Base-by-base conservation (phyloP, 2,329 filamentous ascomycete species). In the Trichophaea hybrida region DNA sequence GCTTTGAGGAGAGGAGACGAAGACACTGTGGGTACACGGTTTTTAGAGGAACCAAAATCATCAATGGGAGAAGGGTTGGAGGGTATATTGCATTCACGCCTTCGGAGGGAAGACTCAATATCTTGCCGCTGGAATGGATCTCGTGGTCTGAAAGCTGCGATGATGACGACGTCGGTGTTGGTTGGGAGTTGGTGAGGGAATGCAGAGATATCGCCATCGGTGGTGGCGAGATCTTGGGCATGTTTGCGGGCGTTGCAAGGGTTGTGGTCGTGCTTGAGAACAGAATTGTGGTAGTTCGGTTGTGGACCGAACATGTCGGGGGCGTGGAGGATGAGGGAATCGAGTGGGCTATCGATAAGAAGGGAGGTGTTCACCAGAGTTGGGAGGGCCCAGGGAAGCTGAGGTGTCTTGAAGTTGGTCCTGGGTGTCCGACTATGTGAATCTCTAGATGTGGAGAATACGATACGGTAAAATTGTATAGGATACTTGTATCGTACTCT, bases 11-110 rank as follows among this genome's bases (percentile, higher is more conserved):
- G 24, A 24, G 48, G 24, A 5, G 46, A 43, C 10, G 31, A 8
- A 5, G 17, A 32, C 56, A 62, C 31, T 62, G 60, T 38, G 62
- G 62, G 13, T 64, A 64, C 35, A 34, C 40, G 33, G 62, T 62
- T 31, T 33, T 48, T 35, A 53, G 53, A 7, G 61, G 60, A 12
- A 57, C 53, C 6, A 53, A 55, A 54, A 13, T 40, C 31, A 15
- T 12, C 24, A 31, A 40, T 13, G 31, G 32, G 12, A 17, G 51
- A 5, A 40, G 4, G n/a, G 35, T 57, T 7, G 40, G 43, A 7
- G 62, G 62, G 31, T 64, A 64, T 35, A 51, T 64, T 46, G 62
- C 62, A 10, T 64, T 64, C 51, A 59, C 53, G 32, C 60, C 61
- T 24, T 53, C 56, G 12, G 55, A 55, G 12, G 62, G 62, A 33